Conservation (phyloP, 371 early-diverging fungal genomes). For the Furculomyces boomerangus region DNA sequence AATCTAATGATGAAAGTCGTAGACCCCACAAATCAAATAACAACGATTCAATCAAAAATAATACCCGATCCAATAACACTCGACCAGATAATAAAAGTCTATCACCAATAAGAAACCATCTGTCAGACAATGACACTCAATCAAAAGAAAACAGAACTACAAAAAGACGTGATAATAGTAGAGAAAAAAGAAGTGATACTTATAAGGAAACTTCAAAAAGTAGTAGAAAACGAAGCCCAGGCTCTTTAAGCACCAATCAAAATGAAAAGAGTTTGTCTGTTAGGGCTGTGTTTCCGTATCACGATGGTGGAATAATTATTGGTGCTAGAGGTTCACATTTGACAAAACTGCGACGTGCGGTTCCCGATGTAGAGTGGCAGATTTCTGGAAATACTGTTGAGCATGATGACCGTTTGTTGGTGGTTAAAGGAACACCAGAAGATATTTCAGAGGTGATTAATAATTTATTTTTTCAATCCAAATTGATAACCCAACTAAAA, state of each 20-base stretch:
- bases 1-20: too few species aligned
- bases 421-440: constrained; percentile 13
- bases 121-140: neutral
- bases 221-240: constrained; percentile 2
- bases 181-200: constrained; percentile 3
- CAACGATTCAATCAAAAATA: too few species aligned
- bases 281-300: constrained; percentile 22
- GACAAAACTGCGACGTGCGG: constrained; percentile 17
- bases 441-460: constrained; percentile 15
- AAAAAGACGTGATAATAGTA: neutral
- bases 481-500: too few species aligned
- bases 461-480: neutral
- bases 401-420: constrained; percentile 20
- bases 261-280: constrained; percentile 17
- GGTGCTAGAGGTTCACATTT: constrained; percentile 22
- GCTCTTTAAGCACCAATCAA: constrained; percentile 2
- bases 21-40: too few species aligned
- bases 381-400: constrained; percentile 25
- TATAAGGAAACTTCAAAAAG: constrained; percentile 5
- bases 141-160: neutral
- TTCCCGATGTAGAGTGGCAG: constrained; percentile 19
- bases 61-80: too few species aligned
- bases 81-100: too few species aligned
- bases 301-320: constrained; percentile 25
- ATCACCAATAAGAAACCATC: neutral